Base-by-base conservation (phyloP, 2,329 filamentous ascomycete species). In the Ophiosphaerella korrae region DNA sequence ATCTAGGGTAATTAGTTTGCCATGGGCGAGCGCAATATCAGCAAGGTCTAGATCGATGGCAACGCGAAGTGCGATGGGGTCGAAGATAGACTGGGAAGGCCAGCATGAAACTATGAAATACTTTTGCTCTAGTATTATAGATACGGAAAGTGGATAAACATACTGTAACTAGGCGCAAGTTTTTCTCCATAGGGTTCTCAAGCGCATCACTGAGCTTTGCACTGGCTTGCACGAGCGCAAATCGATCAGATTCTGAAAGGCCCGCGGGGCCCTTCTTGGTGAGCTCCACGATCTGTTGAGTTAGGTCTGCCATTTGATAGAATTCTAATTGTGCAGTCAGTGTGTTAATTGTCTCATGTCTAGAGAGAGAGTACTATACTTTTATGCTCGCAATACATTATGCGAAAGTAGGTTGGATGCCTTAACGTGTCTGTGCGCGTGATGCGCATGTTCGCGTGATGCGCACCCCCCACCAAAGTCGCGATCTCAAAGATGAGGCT, bases 21-120 rank as follows among this genome's bases (percentile, higher is more conserved):
- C 13, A 8, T 58, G 38, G 3, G 43, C 53, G 11, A 62, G 31
- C 1, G 50, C 51, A 11, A 58, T 47, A 32, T 62, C 58, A 13
- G 53, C 23, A 6, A 60, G 57, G 14, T 56, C 49, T 32, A 64
- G 42, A 26, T 62, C 55, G 16, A 60, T 31, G 13, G 32, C 58
- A 7, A 63, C 24, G 14, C 49, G 42, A 26, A 58, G 45, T 1
- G 39, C 53, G 1, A 58, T 43, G 4, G 50, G 42, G 23, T 57
- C 51, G 33, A 55, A 57, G 16, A 51, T 34, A 8, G 11, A 18
- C 52, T 45, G 23, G 7, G 33, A 16, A 29, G 26, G 26, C 6
- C 5, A 29, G 26, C 26, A 8, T 29, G 26, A 29, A 29, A 1
- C 26, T 11, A 29, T 11, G 26, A 38, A 24, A 29, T 14, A 6